Base-by-base conservation (phyloP, 1,284 basidiomycete species). In the Schizopora paradoxa region DNA sequence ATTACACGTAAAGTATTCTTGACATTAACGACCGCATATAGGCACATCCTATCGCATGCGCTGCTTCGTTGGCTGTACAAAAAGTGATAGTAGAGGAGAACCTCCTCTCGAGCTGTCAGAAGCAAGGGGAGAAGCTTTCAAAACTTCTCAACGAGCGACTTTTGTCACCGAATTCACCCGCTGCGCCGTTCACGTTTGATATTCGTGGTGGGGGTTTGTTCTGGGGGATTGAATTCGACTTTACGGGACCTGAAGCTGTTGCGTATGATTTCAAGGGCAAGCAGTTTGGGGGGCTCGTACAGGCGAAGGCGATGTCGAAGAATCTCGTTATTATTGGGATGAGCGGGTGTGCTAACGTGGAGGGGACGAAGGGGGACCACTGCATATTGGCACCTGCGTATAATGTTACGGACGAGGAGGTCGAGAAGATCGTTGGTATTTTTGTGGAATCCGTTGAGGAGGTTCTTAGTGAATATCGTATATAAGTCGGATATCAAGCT, bases 201-300 rank as follows among this genome's bases (percentile, higher is more conserved):
- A 75, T 88, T 48, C 76, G 88, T 35, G 87, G 91, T 14, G 77
- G 77, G 19, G 90, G 90, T 8, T 74, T 79, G 23, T 90, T 91
- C 69, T 90, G 83, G 79, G 85, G 71, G 10, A 66, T 92, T 48
- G 90, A 93, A 61, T 89, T 91, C 54, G 85, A 86, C 57, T 80
- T 83, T 55, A 56, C 61, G 13, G 60, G 56, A 6, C 60, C 62
- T 7, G 67, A 69, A 48, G 70, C 68, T 6, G 47, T 58, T 21
- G 56, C 56, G 21, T 51, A 76, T n/a, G 66, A 79, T 51, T 72
- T 85, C 52, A 69, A 72, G 53, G 72, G 70, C 5, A 44, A 70
- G 34, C 57, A 61, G 16, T 82, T 88, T 54, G 82, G 76, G 10
- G 72, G 77, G 62, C 65, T 74, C 16, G 73, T 83, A 11, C 86